Evolutionary conservation across 2,329 filamentous ascomycete genomes (phyloP).

Genomic region (Sphaerulina populicola): DNA sequence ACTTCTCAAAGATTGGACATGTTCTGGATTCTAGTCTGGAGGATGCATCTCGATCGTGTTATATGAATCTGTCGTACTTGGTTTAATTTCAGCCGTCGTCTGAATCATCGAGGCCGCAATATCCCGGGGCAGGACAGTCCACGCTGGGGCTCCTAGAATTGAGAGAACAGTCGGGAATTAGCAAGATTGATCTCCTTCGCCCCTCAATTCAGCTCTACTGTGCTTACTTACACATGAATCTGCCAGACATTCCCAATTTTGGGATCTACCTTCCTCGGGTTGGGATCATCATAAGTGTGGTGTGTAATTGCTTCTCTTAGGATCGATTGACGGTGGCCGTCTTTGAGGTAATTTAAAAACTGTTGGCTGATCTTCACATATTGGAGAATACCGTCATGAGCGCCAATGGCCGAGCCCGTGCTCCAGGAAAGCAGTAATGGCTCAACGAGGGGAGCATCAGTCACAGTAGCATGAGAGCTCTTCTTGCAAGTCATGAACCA

Average conservation of each 20-base stretch:
- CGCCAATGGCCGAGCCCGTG: conserved; percentile 53
- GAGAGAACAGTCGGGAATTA: neutral
- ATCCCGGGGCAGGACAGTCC: conserved; percentile 15
- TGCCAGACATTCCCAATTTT: conserved; percentile 36
- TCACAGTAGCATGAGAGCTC: conserved; percentile 53
- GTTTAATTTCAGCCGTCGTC: no score
- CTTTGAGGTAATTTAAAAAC: conserved; percentile 46
- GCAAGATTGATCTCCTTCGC: neutral
- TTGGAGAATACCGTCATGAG: conserved; percentile 48
- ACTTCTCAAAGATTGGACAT: no score
- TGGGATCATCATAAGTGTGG: conserved; percentile 30
- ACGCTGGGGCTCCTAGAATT: conserved; percentile 25
- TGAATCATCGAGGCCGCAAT: conserved; percentile 18
- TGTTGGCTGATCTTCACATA: conserved; percentile 53
- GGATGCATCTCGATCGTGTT: no score
- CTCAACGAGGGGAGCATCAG: conserved; percentile 58
- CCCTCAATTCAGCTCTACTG: neutral
- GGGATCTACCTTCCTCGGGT: conserved; percentile 20
- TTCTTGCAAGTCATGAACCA: conserved; percentile 40
- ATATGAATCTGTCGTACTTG: no score
- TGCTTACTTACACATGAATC: conserved; percentile 31
- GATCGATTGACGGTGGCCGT: conserved; percentile 41
- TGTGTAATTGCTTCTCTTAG: conserved; percentile 44
- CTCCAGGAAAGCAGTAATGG: conserved; percentile 53
- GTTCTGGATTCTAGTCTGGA: no score